Conservation (phyloP, 768 basidiomycete genomes). For the Scleroderma bovista region DNA sequence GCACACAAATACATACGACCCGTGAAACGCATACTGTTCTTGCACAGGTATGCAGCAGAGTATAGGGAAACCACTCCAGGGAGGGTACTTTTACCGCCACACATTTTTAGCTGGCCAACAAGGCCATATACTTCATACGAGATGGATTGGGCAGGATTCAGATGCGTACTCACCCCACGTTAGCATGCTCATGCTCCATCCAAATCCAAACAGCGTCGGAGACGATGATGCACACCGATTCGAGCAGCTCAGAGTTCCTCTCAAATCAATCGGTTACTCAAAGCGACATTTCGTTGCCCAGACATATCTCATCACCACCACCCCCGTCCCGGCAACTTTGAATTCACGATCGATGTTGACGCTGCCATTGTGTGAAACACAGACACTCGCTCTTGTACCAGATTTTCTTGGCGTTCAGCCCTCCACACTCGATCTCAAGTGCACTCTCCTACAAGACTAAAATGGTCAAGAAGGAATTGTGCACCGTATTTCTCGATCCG, state of each 20-base stretch:
- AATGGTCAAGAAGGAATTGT: conserved; percentile 93
- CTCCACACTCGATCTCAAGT: conserved; percentile 63
- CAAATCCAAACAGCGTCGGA: conserved; percentile 42
- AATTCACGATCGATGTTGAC: conserved; percentile 88
- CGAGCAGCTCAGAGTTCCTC: conserved; percentile 88
- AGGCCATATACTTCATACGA: conserved; percentile 95
- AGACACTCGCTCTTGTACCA: conserved; percentile 76
- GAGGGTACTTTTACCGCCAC: conserved; percentile 64
- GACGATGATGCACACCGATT: conserved; percentile 86
- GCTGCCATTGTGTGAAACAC: conserved; percentile 87
- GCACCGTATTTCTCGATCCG: conserved; percentile 91
- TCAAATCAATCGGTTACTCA: conserved; percentile 90
- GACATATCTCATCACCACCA: conserved; percentile 90
- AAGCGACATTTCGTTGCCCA: conserved; percentile 95
- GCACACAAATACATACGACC: conserved; percentile 89
- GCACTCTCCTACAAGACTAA: conserved; percentile 89
- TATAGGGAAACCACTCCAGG: conserved; percentile 70
- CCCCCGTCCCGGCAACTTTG: conserved; percentile 95
- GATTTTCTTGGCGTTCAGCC: conserved; percentile 87
- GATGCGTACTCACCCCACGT: conserved; percentile 41
- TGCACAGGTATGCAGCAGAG: conserved; percentile 83
- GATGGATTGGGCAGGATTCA: conserved; percentile 89
- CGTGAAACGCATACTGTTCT: conserved; percentile 74
- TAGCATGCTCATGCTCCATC: neutral
- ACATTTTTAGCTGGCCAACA: conserved; percentile 87